phyloP scores from a whole-genome alignment of 352 stramenopile species.

The Phytopythium helicoides region DNA sequence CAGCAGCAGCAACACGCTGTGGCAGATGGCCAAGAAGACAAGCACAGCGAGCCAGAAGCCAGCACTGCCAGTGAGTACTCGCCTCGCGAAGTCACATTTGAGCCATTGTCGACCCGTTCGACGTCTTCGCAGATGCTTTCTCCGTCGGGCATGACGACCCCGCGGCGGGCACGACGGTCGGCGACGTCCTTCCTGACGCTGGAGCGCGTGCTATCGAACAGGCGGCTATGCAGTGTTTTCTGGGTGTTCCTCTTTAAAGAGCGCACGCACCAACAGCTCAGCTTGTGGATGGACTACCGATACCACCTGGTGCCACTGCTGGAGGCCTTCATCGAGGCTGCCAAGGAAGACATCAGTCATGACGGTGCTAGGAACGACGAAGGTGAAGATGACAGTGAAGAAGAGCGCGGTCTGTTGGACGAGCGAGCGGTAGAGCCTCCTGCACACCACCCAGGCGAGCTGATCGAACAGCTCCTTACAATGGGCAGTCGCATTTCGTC shows the following conservation, averaged over 20 bases:
- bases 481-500: conserved; percentile 49
- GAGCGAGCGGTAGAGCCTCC: not conserved
- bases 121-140: conserved; percentile 5
- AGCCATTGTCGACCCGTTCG: conserved; percentile 10
- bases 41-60: conserved; percentile 1
- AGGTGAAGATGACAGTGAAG: conserved; percentile 15
- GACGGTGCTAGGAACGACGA: conserved; percentile 28
- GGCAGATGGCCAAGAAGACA: not conserved
- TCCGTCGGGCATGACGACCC: conserved; percentile 13
- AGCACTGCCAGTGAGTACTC: not conserved
- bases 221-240: conserved; percentile 80
- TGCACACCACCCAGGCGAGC: conserved; percentile 37
- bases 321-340: conserved; percentile 45
- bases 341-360: conserved; percentile 27
- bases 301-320: conserved; percentile 71
- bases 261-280: conserved; percentile 74
- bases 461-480: conserved; percentile 69
- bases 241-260: conserved; percentile 89
- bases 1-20: conserved; percentile 9
- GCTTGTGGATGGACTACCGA: conserved; percentile 81
- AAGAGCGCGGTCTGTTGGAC: not conserved
- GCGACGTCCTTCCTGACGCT: conserved; percentile 63
- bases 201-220: conserved; percentile 69
- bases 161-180: conserved; percentile 17
- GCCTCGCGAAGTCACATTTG: not conserved